These are phyloP conservation scores for Cryptosporidium felis DNA, from an alignment of 169 alveolate genomes.

Conservation along the genomic window DNA sequence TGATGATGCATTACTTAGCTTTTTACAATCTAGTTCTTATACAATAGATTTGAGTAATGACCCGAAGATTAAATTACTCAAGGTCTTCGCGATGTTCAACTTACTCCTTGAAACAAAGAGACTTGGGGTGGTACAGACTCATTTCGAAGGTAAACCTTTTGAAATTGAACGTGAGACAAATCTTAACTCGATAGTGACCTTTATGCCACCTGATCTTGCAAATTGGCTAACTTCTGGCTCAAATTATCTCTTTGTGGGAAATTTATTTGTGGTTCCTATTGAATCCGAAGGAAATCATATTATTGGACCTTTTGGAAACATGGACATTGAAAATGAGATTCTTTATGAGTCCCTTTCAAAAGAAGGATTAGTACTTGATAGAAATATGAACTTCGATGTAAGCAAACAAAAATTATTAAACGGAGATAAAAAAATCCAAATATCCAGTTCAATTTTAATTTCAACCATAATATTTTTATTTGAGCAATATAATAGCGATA, in stretches of 20 bases:
- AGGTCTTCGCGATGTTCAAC: constrained; percentile 32
- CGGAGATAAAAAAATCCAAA: background rate
- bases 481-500: background rate
- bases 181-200: background rate
- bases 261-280: constrained; percentile 36
- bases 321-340: constrained; percentile 7
- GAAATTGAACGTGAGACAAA: constrained; percentile 3
- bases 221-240: constrained; percentile 23
- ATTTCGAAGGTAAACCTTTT: background rate
- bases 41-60: background rate
- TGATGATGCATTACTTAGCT: background rate
- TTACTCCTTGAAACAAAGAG: constrained; percentile 32
- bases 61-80: background rate
- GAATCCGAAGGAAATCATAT: constrained; percentile 1
- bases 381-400: background rate
- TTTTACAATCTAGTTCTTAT: background rate
- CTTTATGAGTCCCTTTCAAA: constrained; percentile 2
- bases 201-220: constrained; percentile 60
- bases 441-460: constrained; percentile 1
- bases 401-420: background rate
- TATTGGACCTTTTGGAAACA: background rate
- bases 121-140: constrained; percentile 29
- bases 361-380: background rate
- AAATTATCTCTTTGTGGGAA: background rate
- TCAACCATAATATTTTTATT: background rate